Percentiles rank a stretch among this genome's conserved stretches.
These are phyloP conservation scores for Lolium perenne DNA, from an alignment of 176 grass and related monocot species.

Conservation along the genomic window DNA sequence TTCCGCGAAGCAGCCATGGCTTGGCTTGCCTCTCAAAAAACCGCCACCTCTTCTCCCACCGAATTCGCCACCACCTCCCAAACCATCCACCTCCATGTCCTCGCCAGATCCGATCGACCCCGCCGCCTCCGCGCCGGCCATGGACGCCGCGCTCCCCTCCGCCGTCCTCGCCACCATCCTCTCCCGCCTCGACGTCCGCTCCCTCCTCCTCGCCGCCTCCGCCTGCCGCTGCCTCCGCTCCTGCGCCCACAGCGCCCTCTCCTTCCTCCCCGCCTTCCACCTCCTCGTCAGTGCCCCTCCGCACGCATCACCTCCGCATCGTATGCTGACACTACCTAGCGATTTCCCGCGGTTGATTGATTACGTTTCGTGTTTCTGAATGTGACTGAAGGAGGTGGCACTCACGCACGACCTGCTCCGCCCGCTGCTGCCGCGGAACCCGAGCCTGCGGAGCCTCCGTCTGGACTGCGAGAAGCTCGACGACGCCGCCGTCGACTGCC, in stretches of 20 bases:
- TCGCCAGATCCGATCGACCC: slow-evolving; percentile 67
- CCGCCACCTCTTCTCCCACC: slow-evolving; percentile 29
- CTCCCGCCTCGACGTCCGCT: slow-evolving; percentile 87
- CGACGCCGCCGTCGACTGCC: slow-evolving; percentile 61
- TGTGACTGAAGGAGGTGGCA: slow-evolving; percentile 68
- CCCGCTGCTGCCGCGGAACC: slow-evolving; percentile 69
- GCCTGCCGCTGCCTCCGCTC: slow-evolving; percentile 69
- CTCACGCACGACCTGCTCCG: slow-evolving; percentile 64
- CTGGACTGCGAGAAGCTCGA: slow-evolving; percentile 82
- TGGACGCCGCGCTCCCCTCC: slow-evolving; percentile 67
- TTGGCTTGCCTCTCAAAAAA: slow-evolving; percentile 34
- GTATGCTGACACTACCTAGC: background rate
- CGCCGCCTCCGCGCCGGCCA: slow-evolving; percentile 33
- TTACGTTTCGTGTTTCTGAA: slow-evolving; percentile 26
- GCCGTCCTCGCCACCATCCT: slow-evolving; percentile 83
- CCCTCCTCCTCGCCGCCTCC: slow-evolving; percentile 66
- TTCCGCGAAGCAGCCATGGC: slow-evolving; percentile 72
- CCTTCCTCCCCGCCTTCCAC: slow-evolving; percentile 81
- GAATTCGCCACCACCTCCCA: background rate
- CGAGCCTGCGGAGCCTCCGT: slow-evolving; percentile 66
- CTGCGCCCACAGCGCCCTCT: slow-evolving; percentile 65
- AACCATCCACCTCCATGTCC: slow-evolving; percentile 22
- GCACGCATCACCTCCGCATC: background rate
- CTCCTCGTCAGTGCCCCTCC: slow-evolving; percentile 61
- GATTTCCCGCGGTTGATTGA: background rate